Evolutionary conservation across 176 grass and related monocot species (phyloP), one percentile per base, ranked within the genome.

Genomic region (Oryza glumipatula): DNA sequence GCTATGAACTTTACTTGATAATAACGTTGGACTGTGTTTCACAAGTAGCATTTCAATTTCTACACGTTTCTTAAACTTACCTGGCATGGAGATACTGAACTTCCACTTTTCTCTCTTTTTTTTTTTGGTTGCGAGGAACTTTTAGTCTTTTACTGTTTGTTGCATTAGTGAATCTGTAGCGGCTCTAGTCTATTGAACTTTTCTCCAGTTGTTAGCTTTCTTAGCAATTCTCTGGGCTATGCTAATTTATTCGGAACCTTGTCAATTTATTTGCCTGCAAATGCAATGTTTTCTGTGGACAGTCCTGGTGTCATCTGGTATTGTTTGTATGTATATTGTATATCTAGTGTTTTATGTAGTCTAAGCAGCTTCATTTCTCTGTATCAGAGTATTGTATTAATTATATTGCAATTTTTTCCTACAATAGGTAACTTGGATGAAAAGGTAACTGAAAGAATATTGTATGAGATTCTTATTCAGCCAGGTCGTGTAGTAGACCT

Each of bases 391-490:
- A 45, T 10, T 12, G 71, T 87, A 74, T 70, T 80, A 76, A 74
- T 86, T 68, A 10, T 65, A 36, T 17, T 44, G 39, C 54, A 24
- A 32, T 32, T 39, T 15, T 85, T 66, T 64, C 82, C 54, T 16
- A 83, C 64, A 82, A 82, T 78, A 98, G 96, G 96, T 77, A 98
- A 98, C 79, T 89, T 98, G 76, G 96, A 98, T 90, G 96, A 98
- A 82, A 98, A 92, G 74, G 78, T 95, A 28, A 66, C 87, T 56
- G 96, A 95, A 80, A 92, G 74, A 67, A 81, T 98, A 17, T 90
- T 98, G 74, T 90, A 94, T 88, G 96, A 98, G 83, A 94, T 99
- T 84, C 87, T 94, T 80, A 87, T 99, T 58, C 96, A 99, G 90
- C 86, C 83, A 80, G 96, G 93, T 64, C 80, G 51, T 84, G 35